A percentile compares a stretch with the other conserved stretches of the same genome.
phyloP scores from a whole-genome alignment of 495 filamentous ascomycete genomes.

The Pyrenopolyporus hunteri region DNA sequence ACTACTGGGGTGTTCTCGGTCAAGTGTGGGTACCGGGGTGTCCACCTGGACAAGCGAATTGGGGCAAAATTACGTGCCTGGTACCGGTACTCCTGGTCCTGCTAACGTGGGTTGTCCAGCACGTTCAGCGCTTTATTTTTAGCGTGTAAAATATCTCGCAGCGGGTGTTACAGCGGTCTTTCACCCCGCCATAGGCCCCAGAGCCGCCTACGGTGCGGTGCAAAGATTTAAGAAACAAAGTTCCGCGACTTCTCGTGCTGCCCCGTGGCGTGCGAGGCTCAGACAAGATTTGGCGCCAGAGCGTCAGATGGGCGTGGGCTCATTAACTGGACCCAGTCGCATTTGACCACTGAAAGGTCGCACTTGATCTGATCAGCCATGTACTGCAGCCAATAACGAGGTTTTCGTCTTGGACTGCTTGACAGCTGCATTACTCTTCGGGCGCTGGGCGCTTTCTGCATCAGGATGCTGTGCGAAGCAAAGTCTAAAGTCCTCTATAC shows the following conservation, averaged over 20 bases:
- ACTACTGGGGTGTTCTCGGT: slow-evolving; percentile 37
- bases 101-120: neutral
- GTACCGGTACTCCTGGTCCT: slow-evolving; percentile 29
- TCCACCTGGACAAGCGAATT: slow-evolving; percentile 38
- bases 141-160: neutral
- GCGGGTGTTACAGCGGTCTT: slow-evolving; percentile 21
- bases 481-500: slow-evolving; percentile 20
- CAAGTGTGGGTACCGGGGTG: slow-evolving; percentile 38
- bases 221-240: slow-evolving; percentile 7
- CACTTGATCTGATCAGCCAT: slow-evolving; percentile 34
- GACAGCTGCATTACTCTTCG: slow-evolving; percentile 27
- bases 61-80: slow-evolving; percentile 32
- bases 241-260: slow-evolving; percentile 25
- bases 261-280: slow-evolving; percentile 31
- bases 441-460: slow-evolving; percentile 7
- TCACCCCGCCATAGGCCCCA: slow-evolving; percentile 14
- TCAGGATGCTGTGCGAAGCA: slow-evolving; percentile 4
- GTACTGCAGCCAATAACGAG: slow-evolving; percentile 18
- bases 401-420: slow-evolving; percentile 9
- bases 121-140: neutral
- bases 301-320: slow-evolving; percentile 33
- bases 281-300: slow-evolving; percentile 35
- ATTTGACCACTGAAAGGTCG: slow-evolving; percentile 35
- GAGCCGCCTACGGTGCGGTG: neutral
- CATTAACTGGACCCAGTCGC: slow-evolving; percentile 20